Percentiles rank a stretch among this genome's conserved stretches.
These are phyloP conservation scores for Aspergillus unguis DNA, from an alignment of 2,329 filamentous ascomycete genomes.

Conservation along the genomic window DNA sequence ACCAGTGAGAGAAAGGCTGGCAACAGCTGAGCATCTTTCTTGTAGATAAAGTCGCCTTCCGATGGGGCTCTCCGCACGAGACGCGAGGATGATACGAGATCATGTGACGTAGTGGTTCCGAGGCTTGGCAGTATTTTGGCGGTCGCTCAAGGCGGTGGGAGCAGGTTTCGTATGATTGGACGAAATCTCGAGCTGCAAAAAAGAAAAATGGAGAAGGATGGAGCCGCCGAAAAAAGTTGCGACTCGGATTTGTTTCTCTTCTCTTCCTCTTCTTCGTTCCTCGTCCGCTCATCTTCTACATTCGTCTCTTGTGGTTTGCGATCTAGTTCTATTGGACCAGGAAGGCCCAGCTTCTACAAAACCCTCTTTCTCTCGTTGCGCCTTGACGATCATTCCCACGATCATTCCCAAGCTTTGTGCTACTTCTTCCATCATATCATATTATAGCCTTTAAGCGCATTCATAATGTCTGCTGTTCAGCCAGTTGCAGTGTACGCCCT, in stretches of 20 bases:
- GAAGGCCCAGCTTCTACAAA: not conserved
- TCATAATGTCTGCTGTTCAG: slow-evolving; percentile 47
- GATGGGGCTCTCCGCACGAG: not conserved
- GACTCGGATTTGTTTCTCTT: slow-evolving; percentile 7
- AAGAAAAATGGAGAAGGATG: slow-evolving; percentile 13
- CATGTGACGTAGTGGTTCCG: slow-evolving; percentile 13
- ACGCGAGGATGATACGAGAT: slow-evolving; percentile 9
- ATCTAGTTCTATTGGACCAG: not conserved
- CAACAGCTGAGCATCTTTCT: slow-evolving; percentile 1
- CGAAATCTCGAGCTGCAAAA: slow-evolving; percentile 16
- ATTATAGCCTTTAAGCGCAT: slow-evolving; percentile 13
- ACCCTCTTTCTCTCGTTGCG: not conserved
- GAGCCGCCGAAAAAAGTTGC: slow-evolving; percentile 10
- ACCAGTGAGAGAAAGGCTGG: not conserved
- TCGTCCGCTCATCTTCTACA: not conserved
- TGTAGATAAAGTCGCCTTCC: not conserved
- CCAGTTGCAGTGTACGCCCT: slow-evolving; percentile 87
- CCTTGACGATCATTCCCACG: slow-evolving; percentile 7
- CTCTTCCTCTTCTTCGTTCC: slow-evolving; percentile 9
- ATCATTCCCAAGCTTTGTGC: slow-evolving; percentile 15
- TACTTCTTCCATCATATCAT: slow-evolving; percentile 20
- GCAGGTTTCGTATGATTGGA: slow-evolving; percentile 6
- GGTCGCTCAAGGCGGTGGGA: not conserved
- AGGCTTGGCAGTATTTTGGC: slow-evolving; percentile 9
- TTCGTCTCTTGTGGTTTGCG: slow-evolving; percentile 5